A percentile compares a stretch with the other conserved stretches of the same genome.
Evolutionary conservation across 768 basidiomycete genomes (phyloP).

Genomic region (Lactarius sp.): DNA sequence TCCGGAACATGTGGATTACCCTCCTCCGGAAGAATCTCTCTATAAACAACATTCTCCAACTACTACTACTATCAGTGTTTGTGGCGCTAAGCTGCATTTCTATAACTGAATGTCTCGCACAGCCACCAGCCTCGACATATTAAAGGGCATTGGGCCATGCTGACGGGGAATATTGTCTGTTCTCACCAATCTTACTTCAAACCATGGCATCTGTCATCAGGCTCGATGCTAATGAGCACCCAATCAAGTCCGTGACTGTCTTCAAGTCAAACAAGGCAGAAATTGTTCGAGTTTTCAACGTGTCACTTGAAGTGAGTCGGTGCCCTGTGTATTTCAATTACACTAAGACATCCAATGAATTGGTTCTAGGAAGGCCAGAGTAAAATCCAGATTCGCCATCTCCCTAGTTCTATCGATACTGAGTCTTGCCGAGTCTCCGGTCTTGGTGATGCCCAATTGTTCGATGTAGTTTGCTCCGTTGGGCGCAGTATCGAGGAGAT

Average conservation of each 20-base stretch:
- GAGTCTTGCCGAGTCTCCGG: conserved; percentile 51
- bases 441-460: conserved; percentile 43
- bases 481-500: conserved; percentile 25
- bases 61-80: too few species aligned
- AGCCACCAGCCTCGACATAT: not conserved
- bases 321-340: too few species aligned
- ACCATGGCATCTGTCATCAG: conserved; percentile 8
- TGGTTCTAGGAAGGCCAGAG: conserved; percentile 46
- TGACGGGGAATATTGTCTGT: not conserved
- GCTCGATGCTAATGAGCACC: conserved; percentile 32
- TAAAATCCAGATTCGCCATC: conserved; percentile 44
- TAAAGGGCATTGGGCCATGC: not conserved
- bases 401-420: conserved; percentile 48
- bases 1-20: too few species aligned
- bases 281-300: conserved; percentile 45
- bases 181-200: not conserved
- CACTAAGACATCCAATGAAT: not conserved
- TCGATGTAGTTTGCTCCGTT: conserved; percentile 50
- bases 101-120: not conserved
- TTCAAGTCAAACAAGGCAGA: conserved; percentile 55
- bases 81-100: too few species aligned
- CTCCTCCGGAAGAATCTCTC: too few species aligned
- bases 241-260: conserved; percentile 52
- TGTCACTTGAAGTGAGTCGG: conserved; percentile 45
- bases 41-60: too few species aligned